Evolutionary conservation across 139 green algal genomes (phyloP).

Genomic region (Picochlorum costavermella): DNA sequence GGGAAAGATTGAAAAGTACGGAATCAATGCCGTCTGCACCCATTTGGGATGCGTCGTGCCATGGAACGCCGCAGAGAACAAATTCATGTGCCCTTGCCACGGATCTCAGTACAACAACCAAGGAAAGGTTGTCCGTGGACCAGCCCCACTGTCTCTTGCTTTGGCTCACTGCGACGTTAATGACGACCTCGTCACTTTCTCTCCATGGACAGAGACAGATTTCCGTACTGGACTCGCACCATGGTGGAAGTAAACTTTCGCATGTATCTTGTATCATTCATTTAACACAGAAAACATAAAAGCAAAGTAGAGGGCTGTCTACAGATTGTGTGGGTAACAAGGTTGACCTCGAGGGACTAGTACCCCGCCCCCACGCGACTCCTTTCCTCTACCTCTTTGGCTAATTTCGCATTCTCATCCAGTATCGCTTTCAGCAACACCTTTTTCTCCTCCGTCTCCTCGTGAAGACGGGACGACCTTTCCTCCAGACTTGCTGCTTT

Average conservation of each 20-base stretch:
- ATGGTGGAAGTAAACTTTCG: constrained; percentile 74
- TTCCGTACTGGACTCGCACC: constrained; percentile 83
- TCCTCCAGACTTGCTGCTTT: no score
- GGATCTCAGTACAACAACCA: constrained; percentile 95
- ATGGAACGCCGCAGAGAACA: constrained; percentile 95
- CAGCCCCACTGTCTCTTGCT: constrained; percentile 85
- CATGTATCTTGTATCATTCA: no score
- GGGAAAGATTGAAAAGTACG: constrained; percentile 77
- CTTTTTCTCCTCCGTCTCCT: no score
- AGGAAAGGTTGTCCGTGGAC: constrained; percentile 90
- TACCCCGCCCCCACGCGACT: no score
- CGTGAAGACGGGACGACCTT: no score
- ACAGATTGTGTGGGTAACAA: no score
- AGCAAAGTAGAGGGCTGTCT: no score
- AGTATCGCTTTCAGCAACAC: no score
- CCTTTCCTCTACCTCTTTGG: no score
- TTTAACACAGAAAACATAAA: no score
- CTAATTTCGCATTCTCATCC: no score
- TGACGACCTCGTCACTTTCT: constrained; percentile 80
- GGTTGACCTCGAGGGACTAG: no score
- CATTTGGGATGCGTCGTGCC: constrained; percentile 99
- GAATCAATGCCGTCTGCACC: constrained; percentile 98
- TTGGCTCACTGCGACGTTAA: constrained; percentile 78
- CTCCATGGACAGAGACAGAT: constrained; percentile 95
- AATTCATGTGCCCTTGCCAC: constrained; percentile 99